Conservation (phyloP, 352 stramenopile species). For the Halophytophthora polymorphica region DNA sequence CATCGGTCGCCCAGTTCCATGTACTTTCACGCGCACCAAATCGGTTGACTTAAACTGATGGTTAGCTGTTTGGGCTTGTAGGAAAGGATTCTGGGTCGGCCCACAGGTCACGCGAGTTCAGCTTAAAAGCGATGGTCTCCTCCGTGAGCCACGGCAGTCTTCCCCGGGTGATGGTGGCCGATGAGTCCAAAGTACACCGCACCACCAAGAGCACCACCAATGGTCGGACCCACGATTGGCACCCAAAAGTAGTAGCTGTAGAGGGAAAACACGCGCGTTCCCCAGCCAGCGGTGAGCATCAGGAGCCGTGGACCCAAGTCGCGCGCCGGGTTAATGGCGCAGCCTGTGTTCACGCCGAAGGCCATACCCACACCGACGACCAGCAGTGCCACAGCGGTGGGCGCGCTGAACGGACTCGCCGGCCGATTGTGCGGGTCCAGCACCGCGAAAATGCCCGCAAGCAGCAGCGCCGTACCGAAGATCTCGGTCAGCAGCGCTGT, state of each 20-base stretch:
- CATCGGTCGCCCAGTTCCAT: too few relatives aligned
- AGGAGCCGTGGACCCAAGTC: slow-evolving; percentile 56
- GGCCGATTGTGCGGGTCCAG: slow-evolving; percentile 48
- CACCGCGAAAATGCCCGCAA: slow-evolving; percentile 46
- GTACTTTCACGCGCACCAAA: too few relatives aligned
- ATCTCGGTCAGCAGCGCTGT: slow-evolving; percentile 48
- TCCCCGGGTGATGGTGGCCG: slow-evolving; percentile 45
- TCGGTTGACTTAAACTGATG: too few relatives aligned
- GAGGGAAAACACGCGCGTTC: slow-evolving; percentile 40
- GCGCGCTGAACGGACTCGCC: slow-evolving; percentile 28
- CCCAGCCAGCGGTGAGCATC: slow-evolving; percentile 37
- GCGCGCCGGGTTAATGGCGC: slow-evolving; percentile 52
- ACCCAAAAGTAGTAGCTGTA: slow-evolving; percentile 57
- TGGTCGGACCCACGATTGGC: slow-evolving; percentile 37
- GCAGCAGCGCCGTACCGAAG: slow-evolving; percentile 41
- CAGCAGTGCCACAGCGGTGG: slow-evolving; percentile 36
- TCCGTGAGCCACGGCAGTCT: slow-evolving; percentile 12
- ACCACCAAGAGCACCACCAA: slow-evolving; percentile 37
- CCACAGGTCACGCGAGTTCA: background rate
- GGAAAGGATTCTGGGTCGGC: too few relatives aligned
- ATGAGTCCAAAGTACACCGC: slow-evolving; percentile 42
- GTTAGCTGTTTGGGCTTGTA: too few relatives aligned
- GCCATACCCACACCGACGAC: slow-evolving; percentile 57
- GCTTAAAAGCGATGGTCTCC: background rate
- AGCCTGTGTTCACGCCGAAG: slow-evolving; percentile 55